Base-by-base conservation (phyloP, 2,329 filamentous ascomycete genomes). In the Mariannaea elegans region DNA sequence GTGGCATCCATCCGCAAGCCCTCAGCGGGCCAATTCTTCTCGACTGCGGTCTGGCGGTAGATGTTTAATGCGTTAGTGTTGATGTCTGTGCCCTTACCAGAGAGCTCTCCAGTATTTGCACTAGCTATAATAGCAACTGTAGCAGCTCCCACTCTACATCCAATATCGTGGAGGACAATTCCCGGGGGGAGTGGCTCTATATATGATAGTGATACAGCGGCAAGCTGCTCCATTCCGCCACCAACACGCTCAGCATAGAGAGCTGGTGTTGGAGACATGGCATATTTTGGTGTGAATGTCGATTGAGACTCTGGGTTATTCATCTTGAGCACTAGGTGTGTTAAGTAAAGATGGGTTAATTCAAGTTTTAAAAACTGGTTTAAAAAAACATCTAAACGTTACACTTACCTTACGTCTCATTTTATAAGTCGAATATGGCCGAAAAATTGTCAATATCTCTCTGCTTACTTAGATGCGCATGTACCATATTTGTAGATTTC, bases 21-120 rank as follows among this genome's bases (percentile, higher is more conserved):
- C 7, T 61, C 47, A 1, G 62, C 56, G 0, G 47, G 61, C 62
- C 56, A 64, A 0, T 34, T 12, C 0, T 39, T 45, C 0, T 38
- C 8, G 3, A 4, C 0, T 1, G 49, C 41, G 0, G 16, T 27
- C 2, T 52, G 27, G 2, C 14, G 56, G n/a, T 64, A 64, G 1
- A 41, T 1, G 0, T n/a, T 3, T 3, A 64, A 7, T 0, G 13
- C 36, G 0, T 47, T 6, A 0, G 48, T 16, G 0, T 57, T 7
- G 1, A 64, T 42, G 3, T 64, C 62, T 1, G 41, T 64, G 1
- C 61, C 56, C 3, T 38, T 57, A 7, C 64, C 46, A 2, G 3
- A 3, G 2, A 47, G 0, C 0, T 46, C 9, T 1, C 3, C 3
- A 0, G 1, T 0, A 0, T 7, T 14, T 1, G 23, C 12, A 1